These are phyloP conservation scores for Peniophora sp. DNA, from an alignment of 1,284 basidiomycete species.

Conservation along the genomic window DNA sequence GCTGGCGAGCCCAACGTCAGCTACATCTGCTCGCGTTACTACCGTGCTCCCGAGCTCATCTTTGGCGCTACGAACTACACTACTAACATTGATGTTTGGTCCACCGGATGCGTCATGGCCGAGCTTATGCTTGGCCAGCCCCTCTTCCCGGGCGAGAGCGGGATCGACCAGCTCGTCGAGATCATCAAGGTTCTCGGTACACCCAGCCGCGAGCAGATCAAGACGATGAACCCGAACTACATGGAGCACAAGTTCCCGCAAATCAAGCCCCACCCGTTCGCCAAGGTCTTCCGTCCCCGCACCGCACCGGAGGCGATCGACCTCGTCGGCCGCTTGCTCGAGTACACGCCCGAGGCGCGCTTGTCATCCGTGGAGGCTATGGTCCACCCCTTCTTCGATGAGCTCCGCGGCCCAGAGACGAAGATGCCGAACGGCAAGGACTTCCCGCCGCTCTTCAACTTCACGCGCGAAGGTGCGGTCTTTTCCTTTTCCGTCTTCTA, in stretches of 20 bases:
- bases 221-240: conserved; percentile 99
- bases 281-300: conserved; percentile 96
- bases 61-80: conserved; percentile 99
- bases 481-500: background rate
- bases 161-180: conserved; percentile 99
- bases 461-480: conserved; percentile 85
- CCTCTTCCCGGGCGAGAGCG: conserved; percentile 97
- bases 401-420: conserved; percentile 82
- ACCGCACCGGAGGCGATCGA: conserved; percentile 96
- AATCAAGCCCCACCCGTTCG: conserved; percentile 96
- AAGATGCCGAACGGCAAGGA: conserved; percentile 97
- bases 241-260: conserved; percentile 99
- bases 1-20: conserved; percentile 98
- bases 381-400: conserved; percentile 97
- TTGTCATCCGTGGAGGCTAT: conserved; percentile 91
- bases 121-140: conserved; percentile 99
- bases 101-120: conserved; percentile 99
- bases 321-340: conserved; percentile 88
- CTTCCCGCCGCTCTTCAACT: conserved; percentile 92
- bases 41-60: conserved; percentile 98
- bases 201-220: conserved; percentile 98
- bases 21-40: conserved; percentile 99
- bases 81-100: conserved; percentile 99
- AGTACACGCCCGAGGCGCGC: conserved; percentile 94
- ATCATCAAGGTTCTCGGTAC: conserved; percentile 99